Base-by-base conservation (phyloP, 176 grass and related monocot genomes). In the Oryza meridionalis region DNA sequence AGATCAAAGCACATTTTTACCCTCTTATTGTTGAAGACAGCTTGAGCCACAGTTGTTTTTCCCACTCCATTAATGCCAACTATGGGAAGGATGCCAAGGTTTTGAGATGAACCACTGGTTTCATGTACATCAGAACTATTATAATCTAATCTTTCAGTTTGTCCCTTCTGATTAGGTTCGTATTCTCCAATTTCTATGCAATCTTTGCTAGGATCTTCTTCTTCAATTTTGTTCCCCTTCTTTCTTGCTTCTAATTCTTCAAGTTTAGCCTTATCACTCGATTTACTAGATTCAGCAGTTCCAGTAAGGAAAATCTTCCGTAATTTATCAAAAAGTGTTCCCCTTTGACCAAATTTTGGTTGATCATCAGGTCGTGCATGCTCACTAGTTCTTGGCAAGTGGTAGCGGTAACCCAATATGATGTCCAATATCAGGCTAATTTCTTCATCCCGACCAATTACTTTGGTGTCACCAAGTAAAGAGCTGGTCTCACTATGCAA, bases 21-120 rank as follows among this genome's bases (percentile, higher is more conserved):
- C 4, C 38, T 46, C 9, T 13, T 21, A 22, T 84, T 59, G 17
- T 84, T 84, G 35, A 29, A 88, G 6, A 73, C 80, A 9, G 71
- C 4, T 70, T 84, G 80, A 64, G 80, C 47, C 16, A 88, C 80
- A 66, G 73, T 77, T 21, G 80, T 43, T 88, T 35, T 83, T 84
- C 7, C 86, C n/a, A 88, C 50, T 16, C 86, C 80, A 22, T 73
- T 80, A 16, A 49, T 62, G 27, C 86, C 86, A 22, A 33, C 61
- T 6, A 88, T 77, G 4, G 86, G 46, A 10, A 88, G 32, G 16
- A 61, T 21, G 21, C 55, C 55, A 61, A 61, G 55, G 55, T n/a
- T 61, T 61, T 1, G 55, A 61, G 55, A 21, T n/a, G 55, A 17
- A 61, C 21, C 55, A 61, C 55, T 21, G 6, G 55, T 5, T 61